Evolutionary conservation across 225 moss, liverwort and hornwort species (phyloP), one percentile per base, ranked within the genome.

Genomic region (Polytrichum commune): DNA sequence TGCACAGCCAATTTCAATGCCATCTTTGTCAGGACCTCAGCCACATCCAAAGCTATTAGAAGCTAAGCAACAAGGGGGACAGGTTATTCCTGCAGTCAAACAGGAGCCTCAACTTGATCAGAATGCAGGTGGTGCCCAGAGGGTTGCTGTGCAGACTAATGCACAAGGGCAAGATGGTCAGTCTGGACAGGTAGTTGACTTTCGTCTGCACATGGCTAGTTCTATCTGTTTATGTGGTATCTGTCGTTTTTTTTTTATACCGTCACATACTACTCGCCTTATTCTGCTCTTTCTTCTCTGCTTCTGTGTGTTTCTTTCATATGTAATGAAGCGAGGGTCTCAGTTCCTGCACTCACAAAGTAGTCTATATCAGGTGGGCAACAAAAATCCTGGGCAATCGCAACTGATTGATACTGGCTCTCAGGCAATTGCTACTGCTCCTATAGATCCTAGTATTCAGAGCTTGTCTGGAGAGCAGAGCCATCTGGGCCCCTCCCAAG

Each of bases 21-120:
- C 80, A 20, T 10, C 53, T 8, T 33, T 60, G 70, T n/a, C 79
- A 72, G 76, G 74, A 60, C 89, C 91, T 69, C 77, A 91, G 78
- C 88, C 96, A 69, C 95, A 89, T 57, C 84, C 89, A 62, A 87
- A 89, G 80, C 77, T 88, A 66, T 32, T 85, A 70, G 89, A 91
- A 79, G 81, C 78, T 69, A 91, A 86, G 69, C 84, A 83, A 60
- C 80, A 74, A 78, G 87, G 55, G 76, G 74, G 58, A 53, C 88
- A 85, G 53, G 61, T 81, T 33, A 62, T 79, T 54, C 72, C 80
- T 65, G 81, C 86, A 57, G 71, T 93, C 19, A 98, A 98, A 77
- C 89, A 87, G 77, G 98, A 98, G 71, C 72, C 82, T 60, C 78
- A 74, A 72, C 61, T 77, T 67, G 92, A 94, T 65, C 76, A 80